phyloP scores from a whole-genome alignment of 192 early-diverging fungal genomes.

The Phlyctochytrium bullatum region DNA sequence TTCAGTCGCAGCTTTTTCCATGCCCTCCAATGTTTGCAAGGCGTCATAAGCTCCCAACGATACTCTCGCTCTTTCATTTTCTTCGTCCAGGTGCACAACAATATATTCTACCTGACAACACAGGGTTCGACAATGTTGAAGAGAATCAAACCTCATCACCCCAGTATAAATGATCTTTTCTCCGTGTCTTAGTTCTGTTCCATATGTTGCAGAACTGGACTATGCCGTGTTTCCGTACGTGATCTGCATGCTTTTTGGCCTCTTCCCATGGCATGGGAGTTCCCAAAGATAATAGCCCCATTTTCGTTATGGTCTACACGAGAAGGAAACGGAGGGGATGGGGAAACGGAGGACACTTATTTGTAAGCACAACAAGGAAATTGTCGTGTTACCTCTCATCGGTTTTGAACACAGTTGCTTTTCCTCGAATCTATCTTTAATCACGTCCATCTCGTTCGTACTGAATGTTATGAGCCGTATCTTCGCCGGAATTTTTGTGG shows the following conservation, averaged over 20 bases:
- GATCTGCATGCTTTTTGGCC: slow-evolving; percentile 76
- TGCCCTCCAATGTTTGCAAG: slow-evolving; percentile 64
- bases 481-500: no score
- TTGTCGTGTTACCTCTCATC: no score
- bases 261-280: slow-evolving; percentile 97
- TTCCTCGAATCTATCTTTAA: no score
- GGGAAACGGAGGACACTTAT: no score
- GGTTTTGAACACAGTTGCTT: no score
- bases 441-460: no score
- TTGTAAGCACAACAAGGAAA: no score
- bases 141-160: slow-evolving; percentile 85
- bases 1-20: slow-evolving; percentile 63
- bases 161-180: slow-evolving; percentile 84
- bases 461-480: no score
- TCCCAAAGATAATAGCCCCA: slow-evolving; percentile 93
- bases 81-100: slow-evolving; percentile 78
- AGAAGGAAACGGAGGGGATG: no score
- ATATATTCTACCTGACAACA: slow-evolving; percentile 85
- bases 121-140: slow-evolving; percentile 5
- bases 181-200: slow-evolving; percentile 73
- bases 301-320: no score
- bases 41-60: slow-evolving; percentile 80
- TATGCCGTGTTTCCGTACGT: slow-evolving; percentile 91
- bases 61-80: slow-evolving; percentile 66
- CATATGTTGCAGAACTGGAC: slow-evolving; percentile 89